These are phyloP conservation scores for Fusarium haematococcum DNA, from an alignment of 2,329 filamentous ascomycete species.

Conservation along the genomic window DNA sequence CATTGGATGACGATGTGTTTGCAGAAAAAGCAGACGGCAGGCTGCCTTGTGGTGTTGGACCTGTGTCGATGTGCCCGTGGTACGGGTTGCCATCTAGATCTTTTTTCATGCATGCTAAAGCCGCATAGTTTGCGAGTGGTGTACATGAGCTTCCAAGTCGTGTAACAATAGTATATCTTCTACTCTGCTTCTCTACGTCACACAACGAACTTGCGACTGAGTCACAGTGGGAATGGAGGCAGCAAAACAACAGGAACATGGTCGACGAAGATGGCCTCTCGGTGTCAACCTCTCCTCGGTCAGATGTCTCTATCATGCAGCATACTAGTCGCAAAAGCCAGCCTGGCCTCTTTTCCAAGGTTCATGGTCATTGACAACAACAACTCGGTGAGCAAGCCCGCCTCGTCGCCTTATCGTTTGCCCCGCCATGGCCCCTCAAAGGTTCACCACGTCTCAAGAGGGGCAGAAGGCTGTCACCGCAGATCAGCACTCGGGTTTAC, in stretches of 20 bases:
- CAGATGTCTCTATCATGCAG: not conserved
- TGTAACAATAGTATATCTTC: not conserved
- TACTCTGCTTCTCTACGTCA: not conserved
- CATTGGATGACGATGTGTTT: not conserved
- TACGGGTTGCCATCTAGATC: not conserved
- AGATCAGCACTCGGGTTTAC: constrained; percentile 12
- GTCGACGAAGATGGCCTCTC: not conserved
- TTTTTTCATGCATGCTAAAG: not conserved
- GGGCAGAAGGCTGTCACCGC: not conserved
- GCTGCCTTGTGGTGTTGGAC: not conserved
- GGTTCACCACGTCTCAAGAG: not conserved
- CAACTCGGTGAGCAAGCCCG: not conserved
- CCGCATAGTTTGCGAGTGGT: not conserved
- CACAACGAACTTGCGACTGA: not conserved
- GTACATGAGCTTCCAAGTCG: not conserved
- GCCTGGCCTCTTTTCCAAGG: not conserved
- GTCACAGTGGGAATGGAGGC: not conserved
- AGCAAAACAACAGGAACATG: not conserved
- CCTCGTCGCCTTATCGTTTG: not conserved
- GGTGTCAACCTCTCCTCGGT: not conserved
- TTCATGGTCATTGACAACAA: not conserved
- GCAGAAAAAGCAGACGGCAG: not conserved
- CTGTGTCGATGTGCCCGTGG: not conserved
- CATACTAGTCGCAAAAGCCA: not conserved
- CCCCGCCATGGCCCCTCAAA: not conserved